phyloP scores from a whole-genome alignment of 768 basidiomycete species.

The Cystofilobasidium macerans region DNA sequence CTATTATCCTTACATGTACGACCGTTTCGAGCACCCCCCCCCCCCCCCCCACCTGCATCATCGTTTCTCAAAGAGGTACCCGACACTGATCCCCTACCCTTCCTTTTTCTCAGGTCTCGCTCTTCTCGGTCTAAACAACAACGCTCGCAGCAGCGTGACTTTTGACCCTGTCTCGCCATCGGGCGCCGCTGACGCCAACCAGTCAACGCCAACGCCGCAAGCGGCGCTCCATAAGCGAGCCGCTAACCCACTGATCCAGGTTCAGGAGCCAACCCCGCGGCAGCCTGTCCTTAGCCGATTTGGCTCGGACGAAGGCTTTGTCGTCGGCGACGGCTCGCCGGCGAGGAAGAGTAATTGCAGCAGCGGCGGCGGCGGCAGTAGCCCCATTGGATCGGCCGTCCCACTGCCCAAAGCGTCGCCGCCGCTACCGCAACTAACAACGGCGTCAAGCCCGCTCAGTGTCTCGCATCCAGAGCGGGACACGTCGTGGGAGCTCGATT shows the following conservation, averaged over 20 bases:
- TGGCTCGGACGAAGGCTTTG: neutral
- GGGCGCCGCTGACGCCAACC: neutral
- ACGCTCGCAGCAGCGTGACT: too few relatives aligned
- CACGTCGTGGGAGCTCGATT: slow-evolving; percentile 1
- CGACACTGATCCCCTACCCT: too few relatives aligned
- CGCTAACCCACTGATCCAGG: slow-evolving; percentile 6
- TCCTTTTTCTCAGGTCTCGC: too few relatives aligned
- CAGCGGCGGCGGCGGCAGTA: too few relatives aligned
- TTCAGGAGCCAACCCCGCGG: slow-evolving; percentile 1
- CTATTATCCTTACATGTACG: slow-evolving; percentile 18
- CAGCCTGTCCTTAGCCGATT: neutral
- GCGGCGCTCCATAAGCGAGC: neutral
- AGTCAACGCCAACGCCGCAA: neutral
- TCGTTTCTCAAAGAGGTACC: too few relatives aligned
- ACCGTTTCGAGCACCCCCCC: slow-evolving; percentile 21
- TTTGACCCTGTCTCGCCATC: neutral
- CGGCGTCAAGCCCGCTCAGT: neutral
- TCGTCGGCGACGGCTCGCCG: neutral
- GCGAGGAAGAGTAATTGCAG: neutral
- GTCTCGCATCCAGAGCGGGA: neutral
- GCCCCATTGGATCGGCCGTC: too few relatives aligned
- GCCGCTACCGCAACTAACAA: neutral
- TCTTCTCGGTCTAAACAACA: too few relatives aligned
- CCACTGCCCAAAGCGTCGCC: too few relatives aligned
- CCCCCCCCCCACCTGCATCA: neutral